A percentile compares a stretch with the other conserved stretches of the same genome.
Conservation (phyloP, 1,284 basidiomycete species). For the Trametes polyzona region DNA sequence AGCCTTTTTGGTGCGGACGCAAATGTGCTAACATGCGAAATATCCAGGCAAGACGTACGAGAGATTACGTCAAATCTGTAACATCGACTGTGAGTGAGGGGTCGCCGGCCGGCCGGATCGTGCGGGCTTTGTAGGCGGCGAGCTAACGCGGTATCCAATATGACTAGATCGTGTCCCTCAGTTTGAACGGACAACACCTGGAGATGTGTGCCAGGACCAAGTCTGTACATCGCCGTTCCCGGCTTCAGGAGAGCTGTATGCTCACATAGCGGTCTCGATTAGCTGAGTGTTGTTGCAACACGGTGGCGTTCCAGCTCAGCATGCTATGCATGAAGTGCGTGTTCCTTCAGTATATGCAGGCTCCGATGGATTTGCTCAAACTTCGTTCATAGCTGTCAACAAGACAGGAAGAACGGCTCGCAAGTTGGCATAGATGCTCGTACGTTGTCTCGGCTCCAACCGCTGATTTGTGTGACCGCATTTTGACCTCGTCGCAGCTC, state of each 20-base stretch:
- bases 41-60: slow-evolving; percentile 15
- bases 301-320: slow-evolving; percentile 6
- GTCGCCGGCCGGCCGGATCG: too few relatives aligned
- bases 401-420: not conserved
- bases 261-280: not conserved
- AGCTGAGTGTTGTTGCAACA: slow-evolving; percentile 9
- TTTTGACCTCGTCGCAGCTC: not conserved
- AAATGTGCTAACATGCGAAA: not conserved
- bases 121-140: too few relatives aligned
- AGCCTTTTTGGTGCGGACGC: not conserved
- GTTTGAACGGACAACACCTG: not conserved
- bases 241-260: not conserved
- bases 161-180: not conserved
- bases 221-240: not conserved
- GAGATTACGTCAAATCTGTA: slow-evolving; percentile 10
- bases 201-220: slow-evolving; percentile 1
- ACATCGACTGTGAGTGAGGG: slow-evolving; percentile 5
- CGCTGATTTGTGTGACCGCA: not conserved
- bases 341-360: not conserved
- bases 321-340: slow-evolving; percentile 11
- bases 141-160: not conserved
- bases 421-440: slow-evolving; percentile 6
- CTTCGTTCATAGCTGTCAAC: not conserved
- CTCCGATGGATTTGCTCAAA: not conserved
- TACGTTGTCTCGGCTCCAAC: not conserved